Base-by-base conservation (phyloP, 1,284 basidiomycete species). In the Sporisorium reilianum region DNA sequence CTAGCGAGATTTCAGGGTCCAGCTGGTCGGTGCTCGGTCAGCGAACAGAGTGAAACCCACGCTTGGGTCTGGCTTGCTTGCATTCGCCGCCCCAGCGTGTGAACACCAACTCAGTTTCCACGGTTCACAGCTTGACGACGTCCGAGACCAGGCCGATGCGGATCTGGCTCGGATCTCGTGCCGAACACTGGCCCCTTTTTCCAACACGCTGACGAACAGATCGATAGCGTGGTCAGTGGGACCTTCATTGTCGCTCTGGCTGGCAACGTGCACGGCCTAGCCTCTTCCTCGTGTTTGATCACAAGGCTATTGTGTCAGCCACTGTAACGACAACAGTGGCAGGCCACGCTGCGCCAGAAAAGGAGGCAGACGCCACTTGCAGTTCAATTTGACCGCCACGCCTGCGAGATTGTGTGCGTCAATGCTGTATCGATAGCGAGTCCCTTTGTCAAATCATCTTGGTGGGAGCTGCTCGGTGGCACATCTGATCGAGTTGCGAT, bases 1-100 rank as follows among this genome's bases (percentile, higher is more conserved):
- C 55, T 64, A 57, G 49, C 61, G 61, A 64, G 44, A 32, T 56
- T 48, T 48, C 44, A 56, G 54, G 54, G 54, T 56, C 44, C 54
- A 48, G 32, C 5, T 20, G 23, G 23, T 18, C 36, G 36, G 36
- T 38, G 36, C 14, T 48, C 7, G 16, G 25, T n/a, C 16, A 46
- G 26, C 48, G 14, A 34, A n/a, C 28, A n/a, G 26, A 28, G 46
- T 26, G 10, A 18, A 32, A 32, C 28, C 28, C n/a, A 30, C 28
- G 9, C n/a, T 32, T 34, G n/a, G n/a, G n/a, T n/a, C n/a, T n/a
- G n/a, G n/a, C n/a, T n/a, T n/a, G 28, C 12, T 50, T 30, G 28
- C 16, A 4, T 45, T 2, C 4, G 41, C 11, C 20, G 16, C 11
- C 10, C 28, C 10, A 11, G n/a, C 18, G n/a, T 30, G 46, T 49